phyloP scores from a whole-genome alignment of 2,329 filamentous ascomycete genomes.

The Coleophoma cylindrospora region DNA sequence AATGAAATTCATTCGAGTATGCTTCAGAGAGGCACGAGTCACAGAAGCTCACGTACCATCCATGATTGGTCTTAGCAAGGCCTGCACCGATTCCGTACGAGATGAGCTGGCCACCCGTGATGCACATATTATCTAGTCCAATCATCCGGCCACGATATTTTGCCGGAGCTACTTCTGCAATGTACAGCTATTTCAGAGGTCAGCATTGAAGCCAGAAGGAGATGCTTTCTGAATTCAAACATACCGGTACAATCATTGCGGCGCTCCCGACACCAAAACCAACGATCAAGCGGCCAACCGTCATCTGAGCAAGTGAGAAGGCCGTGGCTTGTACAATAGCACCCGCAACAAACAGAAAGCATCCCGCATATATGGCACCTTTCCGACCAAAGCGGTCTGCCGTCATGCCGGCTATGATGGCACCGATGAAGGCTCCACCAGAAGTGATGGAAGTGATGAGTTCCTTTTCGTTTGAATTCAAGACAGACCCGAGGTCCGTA shows the following conservation, averaged over 20 bases:
- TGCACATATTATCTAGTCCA: slow-evolving; percentile 40
- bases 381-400: slow-evolving; percentile 35
- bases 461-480: slow-evolving; percentile 40
- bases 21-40: too few relatives aligned
- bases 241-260: slow-evolving; percentile 37
- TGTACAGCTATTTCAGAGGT: slow-evolving; percentile 30
- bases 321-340: slow-evolving; percentile 30
- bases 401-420: slow-evolving; percentile 30
- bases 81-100: slow-evolving; percentile 35
- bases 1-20: too few relatives aligned
- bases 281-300: slow-evolving; percentile 39
- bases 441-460: slow-evolving; percentile 46
- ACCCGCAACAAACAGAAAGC: slow-evolving; percentile 33
- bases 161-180: slow-evolving; percentile 44
- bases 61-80: slow-evolving; percentile 32
- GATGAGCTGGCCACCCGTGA: slow-evolving; percentile 36
- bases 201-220: too few relatives aligned
- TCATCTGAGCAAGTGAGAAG: slow-evolving; percentile 36
- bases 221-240: background rate
- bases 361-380: slow-evolving; percentile 34
- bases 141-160: slow-evolving; percentile 44
- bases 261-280: slow-evolving; percentile 44
- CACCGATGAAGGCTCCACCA: slow-evolving; percentile 40
- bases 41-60: slow-evolving; percentile 34
- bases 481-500: slow-evolving; percentile 30